A percentile compares a stretch with the other conserved stretches of the same genome.
Conservation (phyloP, 1,284 basidiomycete genomes). For the Mycena citricolor region DNA sequence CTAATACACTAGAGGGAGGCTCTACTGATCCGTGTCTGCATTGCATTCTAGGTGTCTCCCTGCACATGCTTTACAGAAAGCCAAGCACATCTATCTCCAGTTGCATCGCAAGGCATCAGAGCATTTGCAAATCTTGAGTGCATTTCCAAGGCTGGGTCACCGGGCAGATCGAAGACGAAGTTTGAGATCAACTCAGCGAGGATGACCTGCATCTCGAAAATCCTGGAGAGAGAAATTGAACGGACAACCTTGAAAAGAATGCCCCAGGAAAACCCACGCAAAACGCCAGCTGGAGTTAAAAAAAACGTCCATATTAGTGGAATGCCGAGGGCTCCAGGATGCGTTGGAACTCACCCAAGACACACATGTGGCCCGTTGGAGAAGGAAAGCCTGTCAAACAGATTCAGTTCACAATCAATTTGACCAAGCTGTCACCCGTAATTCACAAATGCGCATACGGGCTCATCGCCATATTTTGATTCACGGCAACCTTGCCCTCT, state of each 20-base stretch:
- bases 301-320: neutral
- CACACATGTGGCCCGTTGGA: constrained; percentile 21
- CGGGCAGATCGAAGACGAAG: constrained; percentile 17
- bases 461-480: too few relatives aligned
- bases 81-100: too few relatives aligned
- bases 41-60: too few relatives aligned
- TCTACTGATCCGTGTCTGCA: too few relatives aligned
- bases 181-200: constrained; percentile 14
- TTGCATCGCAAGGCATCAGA: too few relatives aligned
- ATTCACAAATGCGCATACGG: constrained; percentile 25
- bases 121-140: too few relatives aligned
- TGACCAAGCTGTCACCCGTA: neutral
- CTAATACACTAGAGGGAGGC: too few relatives aligned
- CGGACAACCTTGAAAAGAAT: neutral
- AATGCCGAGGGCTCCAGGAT: too few relatives aligned
- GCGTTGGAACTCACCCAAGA: constrained; percentile 17
- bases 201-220: constrained; percentile 17
- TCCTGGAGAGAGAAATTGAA: constrained; percentile 1
- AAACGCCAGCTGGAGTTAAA: constrained; percentile 19
- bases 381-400: constrained; percentile 17
- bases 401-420: neutral
- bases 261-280: constrained; percentile 16
- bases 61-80: too few relatives aligned
- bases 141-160: too few relatives aligned
- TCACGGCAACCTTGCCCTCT: neutral